Evolutionary conservation across 1,284 basidiomycete genomes (phyloP).

Genomic region (Ustanciosporium gigantosporum): DNA sequence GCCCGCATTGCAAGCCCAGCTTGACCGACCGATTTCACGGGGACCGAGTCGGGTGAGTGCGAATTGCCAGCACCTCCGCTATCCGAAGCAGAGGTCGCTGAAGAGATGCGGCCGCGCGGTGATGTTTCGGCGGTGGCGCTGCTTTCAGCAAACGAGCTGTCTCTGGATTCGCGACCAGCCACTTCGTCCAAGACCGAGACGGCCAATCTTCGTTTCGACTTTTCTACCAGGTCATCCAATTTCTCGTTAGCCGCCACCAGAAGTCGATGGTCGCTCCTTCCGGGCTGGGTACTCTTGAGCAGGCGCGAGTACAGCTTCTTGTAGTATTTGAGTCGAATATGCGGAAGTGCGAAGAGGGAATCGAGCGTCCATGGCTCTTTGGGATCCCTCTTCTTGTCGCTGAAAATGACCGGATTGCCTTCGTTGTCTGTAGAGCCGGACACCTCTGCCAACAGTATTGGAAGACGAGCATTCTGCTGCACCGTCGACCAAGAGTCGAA

Average conservation of each 20-base stretch:
- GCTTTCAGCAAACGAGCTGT: constrained; percentile 43
- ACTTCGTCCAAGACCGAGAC: constrained; percentile 41
- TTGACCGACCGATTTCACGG: neutral
- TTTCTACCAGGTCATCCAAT: constrained; percentile 74
- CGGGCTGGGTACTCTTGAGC: constrained; percentile 83
- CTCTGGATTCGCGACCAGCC: constrained; percentile 26
- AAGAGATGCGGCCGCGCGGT: constrained; percentile 35
- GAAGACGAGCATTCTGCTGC: constrained; percentile 73
- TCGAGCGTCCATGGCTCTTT: constrained; percentile 77
- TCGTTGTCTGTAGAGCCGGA: constrained; percentile 63
- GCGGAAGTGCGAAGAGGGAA: constrained; percentile 81
- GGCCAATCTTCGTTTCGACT: constrained; percentile 62
- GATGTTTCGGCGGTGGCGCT: constrained; percentile 32
- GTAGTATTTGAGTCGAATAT: constrained; percentile 84
- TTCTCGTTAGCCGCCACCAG: constrained; percentile 79
- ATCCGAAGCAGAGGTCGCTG: constrained; percentile 42
- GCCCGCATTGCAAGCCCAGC: too few relatives aligned
- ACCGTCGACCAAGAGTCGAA: constrained; percentile 85
- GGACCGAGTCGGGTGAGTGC: neutral
- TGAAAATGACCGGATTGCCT: constrained; percentile 35
- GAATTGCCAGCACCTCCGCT: constrained; percentile 3
- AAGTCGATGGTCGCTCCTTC: constrained; percentile 82
- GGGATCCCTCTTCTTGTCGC: constrained; percentile 39
- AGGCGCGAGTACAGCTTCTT: constrained; percentile 85
- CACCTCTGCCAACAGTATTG: constrained; percentile 72